A percentile compares a stretch with the other conserved stretches of the same genome.
Evolutionary conservation across 768 basidiomycete genomes (phyloP).

Genomic region (Leccinum olivaceopallidum): DNA sequence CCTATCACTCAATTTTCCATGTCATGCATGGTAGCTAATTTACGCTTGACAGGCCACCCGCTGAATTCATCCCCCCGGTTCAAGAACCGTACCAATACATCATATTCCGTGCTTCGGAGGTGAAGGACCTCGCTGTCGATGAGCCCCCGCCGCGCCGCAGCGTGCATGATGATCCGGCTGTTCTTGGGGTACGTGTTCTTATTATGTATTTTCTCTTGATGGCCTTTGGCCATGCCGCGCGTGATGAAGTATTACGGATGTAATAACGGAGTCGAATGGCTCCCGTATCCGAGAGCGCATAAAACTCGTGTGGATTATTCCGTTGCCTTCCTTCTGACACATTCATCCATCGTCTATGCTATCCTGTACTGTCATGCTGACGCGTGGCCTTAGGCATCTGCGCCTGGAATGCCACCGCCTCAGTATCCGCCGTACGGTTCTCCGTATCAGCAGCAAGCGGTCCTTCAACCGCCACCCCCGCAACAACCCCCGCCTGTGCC

Average conservation of each 20-base stretch:
- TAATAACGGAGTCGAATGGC: conserved; percentile 36
- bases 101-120: conserved; percentile 88
- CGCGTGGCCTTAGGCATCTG: conserved; percentile 43
- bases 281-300: conserved; percentile 46
- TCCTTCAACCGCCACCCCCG: conserved; percentile 32
- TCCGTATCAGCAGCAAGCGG: conserved; percentile 34
- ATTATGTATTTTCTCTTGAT: not conserved
- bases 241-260: conserved; percentile 49
- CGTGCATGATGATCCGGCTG: conserved; percentile 83
- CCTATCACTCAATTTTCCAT: not conserved
- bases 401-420: conserved; percentile 39
- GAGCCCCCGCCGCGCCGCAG: conserved; percentile 58
- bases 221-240: conserved; percentile 9
- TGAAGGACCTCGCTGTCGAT: conserved; percentile 87
- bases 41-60: conserved; percentile 51
- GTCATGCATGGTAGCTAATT: conserved; percentile 25
- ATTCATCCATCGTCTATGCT: not conserved
- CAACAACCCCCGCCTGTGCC: conserved; percentile 31
- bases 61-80: conserved; percentile 81
- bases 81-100: conserved; percentile 87
- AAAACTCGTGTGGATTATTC: conserved; percentile 49
- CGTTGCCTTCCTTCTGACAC: conserved; percentile 64
- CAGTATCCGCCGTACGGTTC: conserved; percentile 32
- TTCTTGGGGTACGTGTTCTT: conserved; percentile 65
- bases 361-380: conserved; percentile 10